phyloP scores from a whole-genome alignment of 2,329 filamentous ascomycete species.

The Huntiella savannae region DNA sequence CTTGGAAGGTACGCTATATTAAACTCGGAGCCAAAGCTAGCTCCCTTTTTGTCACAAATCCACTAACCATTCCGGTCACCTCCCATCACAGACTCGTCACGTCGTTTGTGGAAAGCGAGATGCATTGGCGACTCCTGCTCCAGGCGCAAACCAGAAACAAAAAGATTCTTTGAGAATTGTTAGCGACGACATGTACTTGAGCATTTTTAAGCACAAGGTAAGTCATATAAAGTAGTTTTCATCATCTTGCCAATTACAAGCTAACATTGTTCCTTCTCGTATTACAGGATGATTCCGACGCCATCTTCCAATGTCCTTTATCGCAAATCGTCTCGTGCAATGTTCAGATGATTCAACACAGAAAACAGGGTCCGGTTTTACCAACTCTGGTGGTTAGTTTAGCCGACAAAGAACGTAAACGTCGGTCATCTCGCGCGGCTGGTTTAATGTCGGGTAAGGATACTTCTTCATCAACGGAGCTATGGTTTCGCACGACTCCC shows the following conservation, averaged over 20 bases:
- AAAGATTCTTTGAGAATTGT: slow-evolving; percentile 9
- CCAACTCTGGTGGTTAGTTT: slow-evolving; percentile 41
- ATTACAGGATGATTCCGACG: slow-evolving; percentile 32
- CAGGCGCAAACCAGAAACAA: slow-evolving; percentile 18
- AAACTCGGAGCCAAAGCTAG: too few relatives aligned
- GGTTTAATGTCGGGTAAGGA: slow-evolving; percentile 31
- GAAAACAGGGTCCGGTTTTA: slow-evolving; percentile 39
- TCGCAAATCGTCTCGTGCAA: slow-evolving; percentile 35
- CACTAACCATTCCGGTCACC: background rate
- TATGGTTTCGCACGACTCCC: slow-evolving; percentile 35
- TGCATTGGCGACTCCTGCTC: slow-evolving; percentile 2
- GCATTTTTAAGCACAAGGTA: slow-evolving; percentile 39
- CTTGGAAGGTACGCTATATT: slow-evolving; percentile 28
- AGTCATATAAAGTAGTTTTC: slow-evolving; percentile 7
- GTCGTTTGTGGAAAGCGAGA: slow-evolving; percentile 30
- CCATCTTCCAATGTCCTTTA: slow-evolving; percentile 33
- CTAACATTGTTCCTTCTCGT: background rate
- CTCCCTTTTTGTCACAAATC: background rate
- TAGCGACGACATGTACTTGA: slow-evolving; percentile 24
- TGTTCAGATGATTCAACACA: slow-evolving; percentile 38
- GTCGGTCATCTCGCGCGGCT: slow-evolving; percentile 43
- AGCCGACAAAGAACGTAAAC: slow-evolving; percentile 41
- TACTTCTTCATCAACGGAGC: slow-evolving; percentile 22
- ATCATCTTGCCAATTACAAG: background rate
- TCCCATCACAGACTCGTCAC: slow-evolving; percentile 31